These are phyloP conservation scores for Agaricus blazei DNA, from an alignment of 768 basidiomycete species.

Conservation along the genomic window DNA sequence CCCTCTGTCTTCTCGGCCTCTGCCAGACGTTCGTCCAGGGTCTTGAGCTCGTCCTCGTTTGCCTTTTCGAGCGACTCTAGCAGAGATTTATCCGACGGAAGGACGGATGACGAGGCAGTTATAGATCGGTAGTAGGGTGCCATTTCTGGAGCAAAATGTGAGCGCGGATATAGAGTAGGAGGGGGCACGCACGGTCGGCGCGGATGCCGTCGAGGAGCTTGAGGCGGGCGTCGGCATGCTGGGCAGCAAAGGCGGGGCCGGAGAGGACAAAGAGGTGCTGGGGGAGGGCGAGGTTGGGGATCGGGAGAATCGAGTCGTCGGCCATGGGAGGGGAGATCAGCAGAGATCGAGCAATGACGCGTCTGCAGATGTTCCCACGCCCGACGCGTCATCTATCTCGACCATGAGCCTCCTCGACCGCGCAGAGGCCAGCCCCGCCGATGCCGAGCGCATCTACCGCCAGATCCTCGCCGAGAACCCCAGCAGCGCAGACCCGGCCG, in stretches of 20 bases:
- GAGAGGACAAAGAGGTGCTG: conserved; percentile 76
- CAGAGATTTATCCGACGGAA: conserved; percentile 47
- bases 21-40: conserved; percentile 70
- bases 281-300: conserved; percentile 80
- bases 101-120: conserved; percentile 39
- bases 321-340: conserved; percentile 47
- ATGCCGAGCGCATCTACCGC: conserved; percentile 73
- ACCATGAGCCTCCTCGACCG: conserved; percentile 39
- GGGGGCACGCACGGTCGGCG: conserved; percentile 59
- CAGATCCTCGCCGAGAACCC: conserved; percentile 47
- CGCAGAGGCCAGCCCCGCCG: conserved; percentile 54
- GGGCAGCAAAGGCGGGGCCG: conserved; percentile 49
- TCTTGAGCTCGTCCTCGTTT: conserved; percentile 68
- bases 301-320: conserved; percentile 79
- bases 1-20: conserved; percentile 91
- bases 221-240: conserved; percentile 63
- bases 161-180: background rate
- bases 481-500: conserved; percentile 30
- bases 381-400: conserved; percentile 5
- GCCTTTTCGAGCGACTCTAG: conserved; percentile 57
- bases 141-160: conserved; percentile 61
- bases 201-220: conserved; percentile 71
- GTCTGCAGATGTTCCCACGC: conserved; percentile 5
- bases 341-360: background rate
- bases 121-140: conserved; percentile 72